phyloP scores from a whole-genome alignment of 169 alveolate species.

The Plasmodium inui region DNA sequence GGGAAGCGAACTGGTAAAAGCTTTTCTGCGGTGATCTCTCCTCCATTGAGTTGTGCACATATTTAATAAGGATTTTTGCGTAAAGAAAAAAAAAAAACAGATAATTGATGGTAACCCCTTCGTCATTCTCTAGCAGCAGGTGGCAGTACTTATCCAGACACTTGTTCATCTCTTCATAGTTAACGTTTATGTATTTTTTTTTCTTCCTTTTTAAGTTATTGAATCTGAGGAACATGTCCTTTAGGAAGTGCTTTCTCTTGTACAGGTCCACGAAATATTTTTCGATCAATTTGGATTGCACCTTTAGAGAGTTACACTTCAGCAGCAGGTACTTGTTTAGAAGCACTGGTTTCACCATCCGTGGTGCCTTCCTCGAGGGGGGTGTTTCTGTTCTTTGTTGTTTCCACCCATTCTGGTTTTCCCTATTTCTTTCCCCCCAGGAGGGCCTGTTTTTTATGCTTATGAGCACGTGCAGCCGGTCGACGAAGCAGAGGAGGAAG shows the following conservation, averaged over 20 bases:
- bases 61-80: constrained; percentile 8
- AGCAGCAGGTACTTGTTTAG: constrained; percentile 36
- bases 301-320: constrained; percentile 18
- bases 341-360: not conserved
- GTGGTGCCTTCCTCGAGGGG: not conserved
- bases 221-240: constrained; percentile 58
- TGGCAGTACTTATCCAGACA: constrained; percentile 27
- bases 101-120: constrained; percentile 18
- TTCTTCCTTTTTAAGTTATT: constrained; percentile 40
- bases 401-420: not conserved
- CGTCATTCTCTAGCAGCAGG: constrained; percentile 47
- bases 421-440: not conserved
- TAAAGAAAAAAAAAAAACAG: constrained; percentile 49
- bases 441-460: constrained; percentile 14
- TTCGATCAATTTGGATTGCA: constrained; percentile 42
- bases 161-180: constrained; percentile 21
- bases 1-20: not conserved
- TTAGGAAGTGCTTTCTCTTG: constrained; percentile 45
- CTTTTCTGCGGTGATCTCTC: not conserved
- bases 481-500: constrained; percentile 29
- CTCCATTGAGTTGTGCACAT: constrained; percentile 7
- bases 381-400: not conserved
- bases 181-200: constrained; percentile 16
- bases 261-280: constrained; percentile 59
- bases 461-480: constrained; percentile 22